Percentiles rank a stretch among this genome's conserved stretches.
These are phyloP conservation scores for Hysterangium stoloniferum DNA, from an alignment of 768 basidiomycete genomes.

Conservation along the genomic window DNA sequence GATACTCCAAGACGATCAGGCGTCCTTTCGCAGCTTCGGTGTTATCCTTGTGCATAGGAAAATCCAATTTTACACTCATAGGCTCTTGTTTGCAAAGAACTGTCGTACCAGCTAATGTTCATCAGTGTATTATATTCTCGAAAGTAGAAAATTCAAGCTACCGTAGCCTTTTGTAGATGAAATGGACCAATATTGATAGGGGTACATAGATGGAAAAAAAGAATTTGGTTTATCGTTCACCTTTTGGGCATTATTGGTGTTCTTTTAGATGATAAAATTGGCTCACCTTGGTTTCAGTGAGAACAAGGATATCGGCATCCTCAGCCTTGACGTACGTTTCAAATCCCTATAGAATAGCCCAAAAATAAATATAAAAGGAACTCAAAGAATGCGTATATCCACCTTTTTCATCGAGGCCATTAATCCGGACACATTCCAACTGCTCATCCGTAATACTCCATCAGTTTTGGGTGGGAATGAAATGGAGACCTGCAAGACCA, in stretches of 20 bases:
- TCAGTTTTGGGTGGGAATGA: conserved; percentile 41
- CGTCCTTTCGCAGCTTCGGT: conserved; percentile 55
- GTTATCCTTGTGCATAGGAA: conserved; percentile 72
- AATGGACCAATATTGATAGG: conserved; percentile 70
- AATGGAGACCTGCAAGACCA: conserved; percentile 28
- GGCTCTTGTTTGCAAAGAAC: conserved; percentile 74
- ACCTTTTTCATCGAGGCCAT: conserved; percentile 77
- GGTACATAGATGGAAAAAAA: conserved; percentile 48
- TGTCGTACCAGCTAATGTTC: conserved; percentile 66
- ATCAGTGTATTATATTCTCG: background rate
- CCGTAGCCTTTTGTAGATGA: conserved; percentile 75
- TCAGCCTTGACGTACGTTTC: conserved; percentile 78
- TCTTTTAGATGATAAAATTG: background rate
- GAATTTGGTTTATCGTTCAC: conserved; percentile 65
- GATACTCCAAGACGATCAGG: conserved; percentile 77
- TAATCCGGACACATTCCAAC: conserved; percentile 80
- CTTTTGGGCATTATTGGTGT: no score
- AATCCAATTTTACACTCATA: conserved; percentile 48
- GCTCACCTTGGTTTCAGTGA: conserved; percentile 79
- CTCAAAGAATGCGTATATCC: conserved; percentile 8
- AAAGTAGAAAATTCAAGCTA: conserved; percentile 27
- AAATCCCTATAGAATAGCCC: conserved; percentile 52
- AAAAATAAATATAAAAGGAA: background rate
- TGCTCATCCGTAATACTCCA: conserved; percentile 46
- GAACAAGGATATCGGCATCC: conserved; percentile 73